Conservation (phyloP, 1,284 basidiomycete genomes). For the Malassezia arunalokei region DNA sequence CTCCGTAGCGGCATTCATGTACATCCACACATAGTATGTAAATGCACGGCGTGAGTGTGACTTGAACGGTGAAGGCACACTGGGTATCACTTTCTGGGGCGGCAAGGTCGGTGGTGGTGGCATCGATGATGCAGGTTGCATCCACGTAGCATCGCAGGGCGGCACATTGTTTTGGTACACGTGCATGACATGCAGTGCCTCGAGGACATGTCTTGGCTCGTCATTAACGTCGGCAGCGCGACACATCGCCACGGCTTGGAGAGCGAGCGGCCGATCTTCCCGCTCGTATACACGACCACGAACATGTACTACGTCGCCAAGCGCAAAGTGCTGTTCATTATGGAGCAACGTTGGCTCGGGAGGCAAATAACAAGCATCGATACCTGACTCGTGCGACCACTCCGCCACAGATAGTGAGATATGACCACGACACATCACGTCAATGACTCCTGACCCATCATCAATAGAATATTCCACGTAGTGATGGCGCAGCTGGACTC, state of each 20-base stretch:
- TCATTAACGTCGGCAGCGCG: slow-evolving; percentile 2
- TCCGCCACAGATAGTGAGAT: background rate
- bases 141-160: background rate
- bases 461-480: slow-evolving; percentile 9
- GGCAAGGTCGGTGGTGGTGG: background rate
- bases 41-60: background rate
- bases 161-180: background rate
- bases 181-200: background rate
- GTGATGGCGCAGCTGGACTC: background rate
- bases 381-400: background rate
- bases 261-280: background rate
- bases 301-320: slow-evolving; percentile 4
- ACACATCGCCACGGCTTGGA: slow-evolving; percentile 1
- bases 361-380: background rate
- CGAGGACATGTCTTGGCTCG: slow-evolving; percentile 8
- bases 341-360: background rate
- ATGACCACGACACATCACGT: slow-evolving; percentile 1
- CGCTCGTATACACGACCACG: slow-evolving; percentile 3
- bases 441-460: slow-evolving; percentile 8
- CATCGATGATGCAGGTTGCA: background rate
- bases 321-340: background rate
- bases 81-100: background rate
- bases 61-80: background rate
- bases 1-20: background rate
- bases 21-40: background rate